Percentiles rank a stretch among this genome's conserved stretches.
Evolutionary conservation across 2,329 filamentous ascomycete species (phyloP).

Genomic region (Aspergillus sp.): DNA sequence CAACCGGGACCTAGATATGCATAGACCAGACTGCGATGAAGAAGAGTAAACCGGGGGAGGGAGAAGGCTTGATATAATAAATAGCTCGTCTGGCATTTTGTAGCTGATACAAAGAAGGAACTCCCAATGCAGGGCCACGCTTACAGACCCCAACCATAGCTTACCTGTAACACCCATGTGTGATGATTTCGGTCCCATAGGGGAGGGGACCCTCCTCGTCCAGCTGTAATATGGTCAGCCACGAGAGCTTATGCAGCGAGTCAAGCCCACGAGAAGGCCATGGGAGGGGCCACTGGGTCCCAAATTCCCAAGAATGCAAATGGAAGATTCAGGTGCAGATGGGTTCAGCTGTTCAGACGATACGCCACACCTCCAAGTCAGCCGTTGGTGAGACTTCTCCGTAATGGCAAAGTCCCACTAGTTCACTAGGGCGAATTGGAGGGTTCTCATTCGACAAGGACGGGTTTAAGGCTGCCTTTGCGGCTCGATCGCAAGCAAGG

Average conservation of each 20-base stretch:
- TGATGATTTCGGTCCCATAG: slow-evolving; percentile 7
- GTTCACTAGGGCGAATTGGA: slow-evolving; percentile 18
- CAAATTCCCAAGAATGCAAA: slow-evolving; percentile 15
- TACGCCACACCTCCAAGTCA: slow-evolving; percentile 22
- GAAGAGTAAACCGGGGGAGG: slow-evolving; percentile 9
- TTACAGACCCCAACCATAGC: slow-evolving; percentile 15
- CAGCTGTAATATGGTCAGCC: slow-evolving; percentile 26
- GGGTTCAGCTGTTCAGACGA: slow-evolving; percentile 22
- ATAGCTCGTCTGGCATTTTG: not conserved
- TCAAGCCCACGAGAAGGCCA: slow-evolving; percentile 15
- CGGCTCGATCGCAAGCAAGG: slow-evolving; percentile 11
- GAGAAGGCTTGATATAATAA: slow-evolving; percentile 14
- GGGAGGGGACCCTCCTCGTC: slow-evolving; percentile 16
- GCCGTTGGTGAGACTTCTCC: slow-evolving; percentile 9
- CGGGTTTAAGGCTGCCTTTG: slow-evolving; percentile 15
- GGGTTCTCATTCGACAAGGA: slow-evolving; percentile 4
- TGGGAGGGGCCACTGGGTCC: slow-evolving; percentile 16
- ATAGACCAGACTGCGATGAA: slow-evolving; percentile 7
- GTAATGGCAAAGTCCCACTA: slow-evolving; percentile 21
- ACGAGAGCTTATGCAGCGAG: slow-evolving; percentile 20
- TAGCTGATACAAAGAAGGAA: slow-evolving; percentile 8
- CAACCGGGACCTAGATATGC: slow-evolving; percentile 3
- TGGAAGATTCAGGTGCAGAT: slow-evolving; percentile 17
- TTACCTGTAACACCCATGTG: slow-evolving; percentile 9
- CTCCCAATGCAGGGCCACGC: slow-evolving; percentile 20